Conservation (phyloP, 768 basidiomycete genomes). For the Hydnomerulius pinastri region DNA sequence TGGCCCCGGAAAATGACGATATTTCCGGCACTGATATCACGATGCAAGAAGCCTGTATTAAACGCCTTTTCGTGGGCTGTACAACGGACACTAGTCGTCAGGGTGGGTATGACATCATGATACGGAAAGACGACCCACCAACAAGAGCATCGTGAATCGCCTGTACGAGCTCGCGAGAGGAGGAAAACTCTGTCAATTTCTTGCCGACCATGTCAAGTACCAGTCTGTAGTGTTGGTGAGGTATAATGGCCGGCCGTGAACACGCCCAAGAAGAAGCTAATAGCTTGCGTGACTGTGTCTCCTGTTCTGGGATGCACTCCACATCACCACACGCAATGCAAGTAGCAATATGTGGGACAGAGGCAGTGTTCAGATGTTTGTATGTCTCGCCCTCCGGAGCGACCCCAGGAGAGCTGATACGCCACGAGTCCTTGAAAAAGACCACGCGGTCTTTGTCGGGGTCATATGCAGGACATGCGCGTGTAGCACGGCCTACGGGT, state of each 20-base stretch:
- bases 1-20: constrained; percentile 12
- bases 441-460: background rate
- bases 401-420: background rate
- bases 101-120: background rate
- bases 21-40: constrained; percentile 29
- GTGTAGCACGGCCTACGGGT: background rate
- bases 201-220: constrained; percentile 7
- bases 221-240: constrained; percentile 6
- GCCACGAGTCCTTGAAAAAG: background rate
- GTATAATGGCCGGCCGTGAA: background rate
- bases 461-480: background rate
- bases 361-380: too few species aligned
- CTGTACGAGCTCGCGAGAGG: constrained; percentile 4
- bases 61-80: background rate
- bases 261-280: background rate
- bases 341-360: too few species aligned
- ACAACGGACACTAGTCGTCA: background rate
- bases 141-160: constrained; percentile 6
- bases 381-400: too few species aligned
- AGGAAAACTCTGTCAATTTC: background rate
- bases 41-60: constrained; percentile 13
- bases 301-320: too few species aligned
- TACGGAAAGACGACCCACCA: constrained; percentile 2
- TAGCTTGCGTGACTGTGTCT: too few species aligned
- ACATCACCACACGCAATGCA: too few species aligned